A percentile compares a stretch with the other conserved stretches of the same genome.
These are phyloP conservation scores for Trichocomaceae sp. DNA, from an alignment of 2,329 filamentous ascomycete species.

Conservation along the genomic window DNA sequence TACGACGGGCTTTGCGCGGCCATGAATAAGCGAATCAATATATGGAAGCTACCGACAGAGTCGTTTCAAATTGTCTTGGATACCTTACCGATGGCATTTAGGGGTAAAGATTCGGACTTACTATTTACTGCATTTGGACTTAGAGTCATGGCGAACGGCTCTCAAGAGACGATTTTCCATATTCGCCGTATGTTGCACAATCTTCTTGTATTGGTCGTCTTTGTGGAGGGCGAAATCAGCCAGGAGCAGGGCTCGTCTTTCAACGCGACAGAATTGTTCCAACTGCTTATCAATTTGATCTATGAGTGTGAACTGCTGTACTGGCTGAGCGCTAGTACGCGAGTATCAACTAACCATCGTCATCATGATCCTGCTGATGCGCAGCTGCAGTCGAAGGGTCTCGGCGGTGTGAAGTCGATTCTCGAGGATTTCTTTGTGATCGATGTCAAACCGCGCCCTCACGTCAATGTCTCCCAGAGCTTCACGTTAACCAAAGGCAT, in stretches of 20 bases:
- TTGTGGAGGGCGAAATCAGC: constrained; percentile 78
- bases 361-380: constrained; percentile 20
- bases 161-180: constrained; percentile 69
- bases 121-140: constrained; percentile 65
- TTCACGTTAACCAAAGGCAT: constrained; percentile 39
- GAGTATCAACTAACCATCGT: constrained; percentile 26
- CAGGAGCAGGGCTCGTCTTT: constrained; percentile 65
- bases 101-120: constrained; percentile 37
- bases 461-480: constrained; percentile 34
- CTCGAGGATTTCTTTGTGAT: constrained; percentile 41
- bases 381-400: constrained; percentile 19
- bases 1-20: constrained; percentile 62
- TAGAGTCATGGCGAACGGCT: constrained; percentile 65
- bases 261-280: constrained; percentile 53
- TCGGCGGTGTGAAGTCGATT: constrained; percentile 29
- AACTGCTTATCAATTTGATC: constrained; percentile 61
- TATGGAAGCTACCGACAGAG: constrained; percentile 42
- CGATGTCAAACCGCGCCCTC: constrained; percentile 38
- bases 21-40: constrained; percentile 59
- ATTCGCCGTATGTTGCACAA: constrained; percentile 72
- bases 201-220: constrained; percentile 72
- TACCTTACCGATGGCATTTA: constrained; percentile 39
- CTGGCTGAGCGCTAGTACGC: constrained; percentile 50
- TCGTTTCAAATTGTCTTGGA: constrained; percentile 48
- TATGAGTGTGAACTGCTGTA: constrained; percentile 64